Conservation (phyloP, 352 stramenopile genomes). For the Halophytophthora batemanensis region DNA sequence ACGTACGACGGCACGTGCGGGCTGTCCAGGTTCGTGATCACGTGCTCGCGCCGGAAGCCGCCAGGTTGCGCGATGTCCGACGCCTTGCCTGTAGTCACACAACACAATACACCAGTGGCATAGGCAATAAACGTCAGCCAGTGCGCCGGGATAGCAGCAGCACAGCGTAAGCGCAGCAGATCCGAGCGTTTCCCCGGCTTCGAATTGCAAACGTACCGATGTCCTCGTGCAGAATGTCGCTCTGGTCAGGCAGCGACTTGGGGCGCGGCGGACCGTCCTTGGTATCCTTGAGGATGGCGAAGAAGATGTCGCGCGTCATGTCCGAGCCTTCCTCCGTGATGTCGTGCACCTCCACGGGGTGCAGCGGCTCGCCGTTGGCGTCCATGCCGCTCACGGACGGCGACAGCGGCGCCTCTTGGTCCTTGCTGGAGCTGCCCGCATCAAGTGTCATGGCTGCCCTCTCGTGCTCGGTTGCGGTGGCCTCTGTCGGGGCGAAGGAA, state of each 20-base stretch:
- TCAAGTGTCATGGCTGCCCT: conserved; percentile 6
- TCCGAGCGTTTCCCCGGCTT: too few species aligned
- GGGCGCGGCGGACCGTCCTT: conserved; percentile 35
- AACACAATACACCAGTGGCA: not conserved
- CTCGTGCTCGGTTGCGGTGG: too few species aligned
- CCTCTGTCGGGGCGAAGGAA: too few species aligned
- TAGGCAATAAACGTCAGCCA: not conserved
- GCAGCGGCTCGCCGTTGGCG: conserved; percentile 14
- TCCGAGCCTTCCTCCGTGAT: conserved; percentile 57
- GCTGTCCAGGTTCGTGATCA: conserved; percentile 39
- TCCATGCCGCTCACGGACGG: conserved; percentile 5
- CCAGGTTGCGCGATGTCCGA: conserved; percentile 53
- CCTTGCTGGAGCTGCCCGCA: conserved; percentile 5
- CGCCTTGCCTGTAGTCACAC: conserved; percentile 29
- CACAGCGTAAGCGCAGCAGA: not conserved
- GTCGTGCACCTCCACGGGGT: conserved; percentile 43
- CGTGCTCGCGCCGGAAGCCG: conserved; percentile 53
- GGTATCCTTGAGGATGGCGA: conserved; percentile 53
- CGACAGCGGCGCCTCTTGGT: not conserved
- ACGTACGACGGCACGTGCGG: conserved; percentile 32
- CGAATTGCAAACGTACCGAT: conserved; percentile 21
- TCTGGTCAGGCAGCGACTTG: conserved; percentile 51
- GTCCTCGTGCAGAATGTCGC: conserved; percentile 56
- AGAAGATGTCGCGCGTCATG: conserved; percentile 70
- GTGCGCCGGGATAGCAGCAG: not conserved